Percentiles rank a stretch among this genome's conserved stretches.
These are phyloP conservation scores for Breynia disticha DNA, from an alignment of 441 rosid genomes.

Conservation along the genomic window DNA sequence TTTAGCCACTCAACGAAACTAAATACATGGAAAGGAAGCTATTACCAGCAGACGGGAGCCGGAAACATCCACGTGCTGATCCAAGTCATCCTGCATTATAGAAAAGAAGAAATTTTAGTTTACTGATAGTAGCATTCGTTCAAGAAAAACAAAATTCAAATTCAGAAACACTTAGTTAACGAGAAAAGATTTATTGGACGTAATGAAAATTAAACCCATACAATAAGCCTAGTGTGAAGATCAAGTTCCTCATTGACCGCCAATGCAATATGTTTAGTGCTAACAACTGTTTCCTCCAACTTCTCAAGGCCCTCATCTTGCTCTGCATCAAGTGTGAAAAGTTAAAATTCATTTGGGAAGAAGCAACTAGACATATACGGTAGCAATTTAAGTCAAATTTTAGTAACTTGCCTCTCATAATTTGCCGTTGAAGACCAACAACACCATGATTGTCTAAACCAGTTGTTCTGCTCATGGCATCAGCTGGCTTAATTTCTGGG, in stretches of 20 bases:
- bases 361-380: constrained; percentile 7
- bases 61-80: constrained; percentile 78
- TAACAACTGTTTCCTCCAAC: constrained; percentile 73
- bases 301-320: constrained; percentile 97
- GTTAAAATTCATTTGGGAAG: constrained; percentile 6
- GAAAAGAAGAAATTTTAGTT: constrained; percentile 11
- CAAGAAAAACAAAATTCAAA: not conserved
- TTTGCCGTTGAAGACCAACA: constrained; percentile 77
- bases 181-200: not conserved
- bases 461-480: constrained; percentile 49
- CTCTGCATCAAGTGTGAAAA: constrained; percentile 36
- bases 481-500: constrained; percentile 58
- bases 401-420: constrained; percentile 62
- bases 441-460: constrained; percentile 83
- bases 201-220: constrained; percentile 24
- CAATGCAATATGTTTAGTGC: constrained; percentile 90
- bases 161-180: not conserved
- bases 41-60: constrained; percentile 83
- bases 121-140: not conserved
- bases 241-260: constrained; percentile 90
- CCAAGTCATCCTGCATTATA: constrained; percentile 77
- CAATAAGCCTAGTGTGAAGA: constrained; percentile 84
- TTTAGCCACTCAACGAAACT: too few species aligned
- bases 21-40: constrained; percentile 5
- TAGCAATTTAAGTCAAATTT: not conserved